Evolutionary conservation across 257 asterid genomes (phyloP), one percentile per base, ranked within the genome.

Genomic region (Petunia secreta): DNA sequence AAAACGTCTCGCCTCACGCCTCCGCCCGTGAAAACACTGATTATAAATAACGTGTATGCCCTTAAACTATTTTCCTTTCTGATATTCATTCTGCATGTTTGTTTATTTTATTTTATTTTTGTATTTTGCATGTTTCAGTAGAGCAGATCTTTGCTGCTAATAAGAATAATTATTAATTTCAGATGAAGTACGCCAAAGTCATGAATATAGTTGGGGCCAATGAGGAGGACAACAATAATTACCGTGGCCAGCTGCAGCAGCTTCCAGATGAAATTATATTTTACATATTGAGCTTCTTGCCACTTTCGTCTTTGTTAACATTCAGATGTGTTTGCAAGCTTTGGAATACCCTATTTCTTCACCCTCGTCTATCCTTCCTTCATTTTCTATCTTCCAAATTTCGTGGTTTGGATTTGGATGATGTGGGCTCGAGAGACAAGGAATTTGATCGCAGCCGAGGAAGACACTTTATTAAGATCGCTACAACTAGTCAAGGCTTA

Each of bases 171-270:
- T 25, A 25, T 25, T 25, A 25, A 25, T 25, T 25, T 25, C 25
- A 25, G 25, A 25, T 25, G 25, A 25, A 25, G 25, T 25, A 25
- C 25, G 87, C 87, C 1, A 86, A 81, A 41, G 83, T 81, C 83
- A 60, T 82, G 83, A 88, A 88, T 0, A 85, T 85, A 25, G 65
- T 68, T 39, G 88, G 87, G 0, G 86, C 83, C 25, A 25, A 25
- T 25, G 25, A 25, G 25, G 25, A 25, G 25, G 25, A 25, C 25
- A 25, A 25, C 25, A 25, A 25, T 25, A 25, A 25, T 25, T 25
- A 25, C 25, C 25, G 25, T 0, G 25, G 25, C 25, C 25, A 25
- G 25, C 25, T 25, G 25, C 25, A 25, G 25, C 25, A 25, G 25
- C 58, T 53, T 53, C 58, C 58, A 55, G 7, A 14, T 55, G 62